A percentile compares a stretch with the other conserved stretches of the same genome.
Conservation (phyloP, 768 basidiomycete species). For the Lanmaoa pseudosensibilis region DNA sequence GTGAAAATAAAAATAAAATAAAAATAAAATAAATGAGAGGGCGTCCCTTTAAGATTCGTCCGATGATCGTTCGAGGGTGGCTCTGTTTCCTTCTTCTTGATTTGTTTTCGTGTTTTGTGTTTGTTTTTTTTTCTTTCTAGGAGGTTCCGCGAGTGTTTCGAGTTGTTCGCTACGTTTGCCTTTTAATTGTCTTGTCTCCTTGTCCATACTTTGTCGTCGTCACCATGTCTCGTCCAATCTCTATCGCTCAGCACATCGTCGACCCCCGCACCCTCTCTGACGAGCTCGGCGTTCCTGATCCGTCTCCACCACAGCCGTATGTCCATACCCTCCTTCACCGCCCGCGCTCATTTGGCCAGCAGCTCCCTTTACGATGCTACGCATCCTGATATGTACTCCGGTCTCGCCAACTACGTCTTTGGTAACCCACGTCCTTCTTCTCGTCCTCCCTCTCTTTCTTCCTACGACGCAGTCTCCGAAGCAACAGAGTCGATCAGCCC, state of each 20-base stretch:
- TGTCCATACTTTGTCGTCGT: constrained; percentile 23
- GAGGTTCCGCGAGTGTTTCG: not conserved
- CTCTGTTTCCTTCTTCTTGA: not conserved
- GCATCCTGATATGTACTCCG: constrained; percentile 35
- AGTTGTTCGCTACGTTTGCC: no score
- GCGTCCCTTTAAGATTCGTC: not conserved
- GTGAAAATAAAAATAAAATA: not conserved
- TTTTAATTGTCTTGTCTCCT: not conserved
- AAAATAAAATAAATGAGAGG: constrained; percentile 12
- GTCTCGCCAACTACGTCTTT: constrained; percentile 44
- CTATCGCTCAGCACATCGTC: constrained; percentile 28
- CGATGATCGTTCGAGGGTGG: not conserved
- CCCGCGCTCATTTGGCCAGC: not conserved
- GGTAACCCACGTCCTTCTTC: constrained; percentile 32
- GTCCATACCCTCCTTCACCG: not conserved
- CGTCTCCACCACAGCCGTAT: not conserved
- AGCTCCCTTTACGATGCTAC: not conserved
- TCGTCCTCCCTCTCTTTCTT: constrained; percentile 15
- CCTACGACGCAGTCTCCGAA: constrained; percentile 15
- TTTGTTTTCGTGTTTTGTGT: not conserved
- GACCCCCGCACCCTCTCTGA: constrained; percentile 32
- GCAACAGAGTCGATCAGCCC: constrained; percentile 37
- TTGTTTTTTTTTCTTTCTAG: no score
- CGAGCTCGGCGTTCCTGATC: constrained; percentile 19
- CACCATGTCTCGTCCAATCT: constrained; percentile 12